These are phyloP conservation scores for Neofusicoccum sp. DNA, from an alignment of 2,329 filamentous ascomycete genomes.

Conservation along the genomic window DNA sequence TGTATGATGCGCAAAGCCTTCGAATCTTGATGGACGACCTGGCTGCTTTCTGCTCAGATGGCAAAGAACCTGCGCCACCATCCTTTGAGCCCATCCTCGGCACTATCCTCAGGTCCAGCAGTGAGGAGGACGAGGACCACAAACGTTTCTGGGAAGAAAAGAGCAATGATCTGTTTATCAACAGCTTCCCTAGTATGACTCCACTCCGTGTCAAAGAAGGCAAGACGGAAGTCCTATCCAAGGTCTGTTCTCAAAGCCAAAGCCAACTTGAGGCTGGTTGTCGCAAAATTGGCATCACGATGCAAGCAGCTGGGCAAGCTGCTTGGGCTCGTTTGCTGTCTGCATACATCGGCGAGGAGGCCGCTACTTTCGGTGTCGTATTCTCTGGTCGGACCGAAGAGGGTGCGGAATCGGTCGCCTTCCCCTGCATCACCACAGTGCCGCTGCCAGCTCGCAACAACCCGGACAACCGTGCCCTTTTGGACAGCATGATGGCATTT, in stretches of 20 bases:
- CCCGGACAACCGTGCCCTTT: slow-evolving; percentile 55
- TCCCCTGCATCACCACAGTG: slow-evolving; percentile 81
- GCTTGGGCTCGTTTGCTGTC: slow-evolving; percentile 75
- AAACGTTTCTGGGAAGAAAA: slow-evolving; percentile 63
- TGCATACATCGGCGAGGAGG: slow-evolving; percentile 71
- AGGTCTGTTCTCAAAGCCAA: slow-evolving; percentile 42
- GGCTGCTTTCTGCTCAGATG: slow-evolving; percentile 33
- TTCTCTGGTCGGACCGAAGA: slow-evolving; percentile 70
- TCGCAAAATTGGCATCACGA: slow-evolving; percentile 59
- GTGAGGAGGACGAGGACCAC: slow-evolving; percentile 28
- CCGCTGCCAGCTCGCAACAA: slow-evolving; percentile 64
- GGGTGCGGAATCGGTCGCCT: slow-evolving; percentile 58
- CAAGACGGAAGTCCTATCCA: slow-evolving; percentile 37
- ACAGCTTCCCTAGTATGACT: slow-evolving; percentile 74
- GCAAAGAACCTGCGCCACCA: slow-evolving; percentile 20
- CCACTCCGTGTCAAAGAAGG: slow-evolving; percentile 50
- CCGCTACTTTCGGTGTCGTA: slow-evolving; percentile 75
- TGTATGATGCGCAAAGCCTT: slow-evolving; percentile 82
- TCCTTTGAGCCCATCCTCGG: slow-evolving; percentile 45
- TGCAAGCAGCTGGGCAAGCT: slow-evolving; percentile 74
- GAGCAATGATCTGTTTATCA: slow-evolving; percentile 55
- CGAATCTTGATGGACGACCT: slow-evolving; percentile 63
- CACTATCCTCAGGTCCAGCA: slow-evolving; percentile 43
- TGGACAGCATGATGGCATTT: slow-evolving; percentile 63
- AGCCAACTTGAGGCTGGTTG: slow-evolving; percentile 56